Conservation (phyloP, 129 eudicot genomes). For the Smallanthus sonchifolius region DNA sequence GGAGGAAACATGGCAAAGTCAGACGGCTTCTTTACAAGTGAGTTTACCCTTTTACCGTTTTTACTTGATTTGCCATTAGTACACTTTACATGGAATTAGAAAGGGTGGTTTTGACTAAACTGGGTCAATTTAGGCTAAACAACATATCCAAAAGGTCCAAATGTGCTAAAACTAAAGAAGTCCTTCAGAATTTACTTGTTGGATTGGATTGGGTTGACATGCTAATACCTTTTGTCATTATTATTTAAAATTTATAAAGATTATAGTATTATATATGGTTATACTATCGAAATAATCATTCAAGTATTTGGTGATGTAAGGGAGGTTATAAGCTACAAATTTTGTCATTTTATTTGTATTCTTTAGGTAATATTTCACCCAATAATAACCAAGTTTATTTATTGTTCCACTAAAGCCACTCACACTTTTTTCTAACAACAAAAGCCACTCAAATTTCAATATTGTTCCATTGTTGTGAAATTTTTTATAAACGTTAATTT, state of each 20-base stretch:
- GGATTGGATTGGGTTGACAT: background rate
- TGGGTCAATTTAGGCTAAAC: background rate
- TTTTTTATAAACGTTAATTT: too few relatives aligned
- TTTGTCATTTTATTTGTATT: background rate
- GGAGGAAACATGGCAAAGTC: conserved; percentile 88
- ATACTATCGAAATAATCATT: background rate
- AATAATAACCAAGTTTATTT: too few relatives aligned
- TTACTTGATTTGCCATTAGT: background rate
- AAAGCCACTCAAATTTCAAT: too few relatives aligned
- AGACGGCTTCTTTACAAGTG: conserved; percentile 79
- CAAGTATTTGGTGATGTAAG: background rate
- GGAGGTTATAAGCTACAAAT: background rate
- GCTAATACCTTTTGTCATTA: background rate
- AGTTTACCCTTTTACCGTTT: conserved; percentile 33
- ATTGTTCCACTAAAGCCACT: too few relatives aligned
- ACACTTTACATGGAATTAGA: background rate
- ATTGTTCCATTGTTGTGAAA: too few relatives aligned
- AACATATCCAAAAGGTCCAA: background rate
- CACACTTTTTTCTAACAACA: too few relatives aligned
- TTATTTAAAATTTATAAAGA: background rate
- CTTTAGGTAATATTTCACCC: too few relatives aligned
- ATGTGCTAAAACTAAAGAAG: background rate
- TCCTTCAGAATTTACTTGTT: background rate
- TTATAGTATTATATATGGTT: background rate
- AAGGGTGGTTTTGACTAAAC: background rate